Percentiles rank a stretch among this genome's conserved stretches.
Conservation (phyloP, 2,329 filamentous ascomycete species). For the Fusarium sp. region DNA sequence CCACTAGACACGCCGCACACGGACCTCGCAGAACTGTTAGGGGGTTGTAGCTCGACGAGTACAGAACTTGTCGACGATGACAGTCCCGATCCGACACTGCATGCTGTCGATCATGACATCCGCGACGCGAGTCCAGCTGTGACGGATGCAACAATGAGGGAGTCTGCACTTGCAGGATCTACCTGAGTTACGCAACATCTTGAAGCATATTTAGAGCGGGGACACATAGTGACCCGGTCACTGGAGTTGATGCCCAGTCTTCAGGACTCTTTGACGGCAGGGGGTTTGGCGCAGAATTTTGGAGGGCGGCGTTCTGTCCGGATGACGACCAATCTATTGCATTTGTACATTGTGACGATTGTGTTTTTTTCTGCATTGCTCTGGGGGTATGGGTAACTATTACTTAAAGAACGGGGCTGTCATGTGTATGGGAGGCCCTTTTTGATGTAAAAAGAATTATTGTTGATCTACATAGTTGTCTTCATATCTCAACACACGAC, state of each 20-base stretch:
- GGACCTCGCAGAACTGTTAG: constrained; percentile 37
- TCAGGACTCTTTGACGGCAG: constrained; percentile 21
- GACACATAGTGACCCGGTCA: constrained; percentile 10
- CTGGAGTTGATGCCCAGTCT: constrained; percentile 4
- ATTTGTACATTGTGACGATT: constrained; percentile 40
- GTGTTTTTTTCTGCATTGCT: constrained; percentile 33
- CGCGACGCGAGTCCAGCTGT: constrained; percentile 8
- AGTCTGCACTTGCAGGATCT: constrained; percentile 8
- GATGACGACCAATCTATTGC: constrained; percentile 37
- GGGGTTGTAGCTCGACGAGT: constrained; percentile 35
- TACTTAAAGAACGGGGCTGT: constrained; percentile 27
- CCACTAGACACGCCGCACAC: constrained; percentile 54
- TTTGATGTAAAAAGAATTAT: constrained; percentile 32
- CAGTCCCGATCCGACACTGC: constrained; percentile 46
- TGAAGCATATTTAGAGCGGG: constrained; percentile 12
- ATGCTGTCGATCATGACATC: constrained; percentile 35
- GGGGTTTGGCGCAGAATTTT: constrained; percentile 43
- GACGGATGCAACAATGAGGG: constrained; percentile 5
- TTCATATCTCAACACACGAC: constrained; percentile 2
- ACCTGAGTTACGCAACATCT: constrained; percentile 5
- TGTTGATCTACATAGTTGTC: constrained; percentile 15
- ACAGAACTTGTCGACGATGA: constrained; percentile 39
- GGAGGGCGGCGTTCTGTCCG: constrained; percentile 41
- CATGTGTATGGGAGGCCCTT: constrained; percentile 37
- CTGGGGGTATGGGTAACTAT: constrained; percentile 28